Evolutionary conservation across 1,284 basidiomycete genomes (phyloP).

Genomic region (Cryptococcus maquisensis): DNA sequence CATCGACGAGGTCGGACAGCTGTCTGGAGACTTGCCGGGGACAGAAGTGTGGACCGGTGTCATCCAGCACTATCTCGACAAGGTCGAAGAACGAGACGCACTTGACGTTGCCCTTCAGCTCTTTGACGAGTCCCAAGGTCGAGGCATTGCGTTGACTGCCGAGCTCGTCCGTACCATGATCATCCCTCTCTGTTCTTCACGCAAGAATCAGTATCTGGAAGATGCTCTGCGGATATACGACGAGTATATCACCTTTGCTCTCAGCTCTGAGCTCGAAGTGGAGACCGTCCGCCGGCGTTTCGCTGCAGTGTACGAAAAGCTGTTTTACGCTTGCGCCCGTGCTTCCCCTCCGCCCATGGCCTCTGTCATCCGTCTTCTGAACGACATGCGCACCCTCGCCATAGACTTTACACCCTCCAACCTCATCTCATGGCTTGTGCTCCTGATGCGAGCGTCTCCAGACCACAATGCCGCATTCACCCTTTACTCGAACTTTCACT

Average conservation of each 20-base stretch:
- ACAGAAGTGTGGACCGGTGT: conserved; percentile 18
- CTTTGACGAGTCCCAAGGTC: conserved; percentile 16
- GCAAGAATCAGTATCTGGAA: background rate
- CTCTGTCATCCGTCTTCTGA: conserved; percentile 54
- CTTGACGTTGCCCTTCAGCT: conserved; percentile 16
- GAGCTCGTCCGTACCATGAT: conserved; percentile 21
- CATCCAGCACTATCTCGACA: conserved; percentile 8
- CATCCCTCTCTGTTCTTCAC: conserved; percentile 13
- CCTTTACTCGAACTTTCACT: conserved; percentile 55
- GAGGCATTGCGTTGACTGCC: conserved; percentile 9
- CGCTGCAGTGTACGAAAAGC: conserved; percentile 10
- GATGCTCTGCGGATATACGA: conserved; percentile 13
- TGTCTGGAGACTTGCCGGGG: conserved; percentile 3
- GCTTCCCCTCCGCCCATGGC: conserved; percentile 5
- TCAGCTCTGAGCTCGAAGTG: background rate
- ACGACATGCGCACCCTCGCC: conserved; percentile 52
- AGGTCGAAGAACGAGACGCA: conserved; percentile 6
- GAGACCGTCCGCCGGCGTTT: conserved; percentile 4
- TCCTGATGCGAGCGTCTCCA: conserved; percentile 58
- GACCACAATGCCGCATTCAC: conserved; percentile 60
- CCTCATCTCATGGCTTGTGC: conserved; percentile 56
- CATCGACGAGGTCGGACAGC: conserved; percentile 11
- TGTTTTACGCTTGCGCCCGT: conserved; percentile 18
- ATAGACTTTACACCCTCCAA: conserved; percentile 49
- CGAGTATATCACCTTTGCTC: conserved; percentile 2